Evolutionary conservation across 495 filamentous ascomycete species (phyloP).

Genomic region (Penicillium egyptiacum): DNA sequence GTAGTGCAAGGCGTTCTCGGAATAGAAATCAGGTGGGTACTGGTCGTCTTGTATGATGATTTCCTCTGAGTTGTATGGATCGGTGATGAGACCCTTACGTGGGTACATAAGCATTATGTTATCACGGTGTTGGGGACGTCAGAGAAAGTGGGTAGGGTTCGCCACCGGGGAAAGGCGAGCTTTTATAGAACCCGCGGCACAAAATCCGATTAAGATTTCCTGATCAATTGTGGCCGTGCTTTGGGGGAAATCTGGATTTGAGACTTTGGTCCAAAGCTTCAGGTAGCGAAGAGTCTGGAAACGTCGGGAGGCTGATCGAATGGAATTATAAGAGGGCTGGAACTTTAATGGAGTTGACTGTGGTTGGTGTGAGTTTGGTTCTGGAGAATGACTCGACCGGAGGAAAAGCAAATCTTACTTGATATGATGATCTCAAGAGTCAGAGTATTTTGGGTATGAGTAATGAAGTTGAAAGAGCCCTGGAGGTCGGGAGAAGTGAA

Average conservation of each 20-base stretch:
- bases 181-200: constrained; percentile 35
- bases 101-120: constrained; percentile 51
- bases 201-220: constrained; percentile 32
- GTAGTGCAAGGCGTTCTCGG: constrained; percentile 35
- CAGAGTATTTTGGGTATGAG: constrained; percentile 19
- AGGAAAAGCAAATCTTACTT: constrained; percentile 16
- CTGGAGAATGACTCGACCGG: constrained; percentile 25
- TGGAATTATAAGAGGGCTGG: constrained; percentile 13
- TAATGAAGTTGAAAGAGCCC: constrained; percentile 21
- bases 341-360: constrained; percentile 20
- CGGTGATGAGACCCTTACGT: constrained; percentile 52
- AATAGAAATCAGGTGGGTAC: constrained; percentile 35
- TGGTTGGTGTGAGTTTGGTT: constrained; percentile 22
- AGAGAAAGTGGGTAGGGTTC: constrained; percentile 30
- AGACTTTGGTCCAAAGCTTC: constrained; percentile 15
- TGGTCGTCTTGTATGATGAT: constrained; percentile 51
- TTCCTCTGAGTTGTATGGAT: constrained; percentile 40
- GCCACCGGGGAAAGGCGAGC: constrained; percentile 37
- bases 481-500: constrained; percentile 5
- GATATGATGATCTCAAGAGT: constrained; percentile 16
- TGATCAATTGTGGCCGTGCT: constrained; percentile 21
- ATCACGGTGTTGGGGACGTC: constrained; percentile 36
- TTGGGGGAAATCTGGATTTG: constrained; percentile 5
- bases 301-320: constrained; percentile 32
- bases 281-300: constrained; percentile 39